Base-by-base conservation (phyloP, 2,329 filamentous ascomycete species). In the Boeremia exigua region DNA sequence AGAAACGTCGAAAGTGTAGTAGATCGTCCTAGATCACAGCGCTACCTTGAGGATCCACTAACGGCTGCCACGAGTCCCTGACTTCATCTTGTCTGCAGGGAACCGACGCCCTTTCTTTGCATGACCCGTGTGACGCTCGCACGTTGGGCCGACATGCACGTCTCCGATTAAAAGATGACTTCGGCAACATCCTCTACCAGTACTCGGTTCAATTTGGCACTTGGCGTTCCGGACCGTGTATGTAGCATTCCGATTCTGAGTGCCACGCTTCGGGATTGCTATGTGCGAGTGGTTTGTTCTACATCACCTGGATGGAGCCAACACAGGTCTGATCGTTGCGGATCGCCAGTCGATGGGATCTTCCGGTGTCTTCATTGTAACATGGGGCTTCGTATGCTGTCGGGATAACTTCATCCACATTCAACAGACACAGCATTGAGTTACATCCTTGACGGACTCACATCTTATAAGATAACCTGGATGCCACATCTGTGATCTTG, bases 131-230 rank as follows among this genome's bases (percentile, higher is more conserved):
- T 23, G 36, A 39, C 23, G 8, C 10, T 15, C 9, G 30, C 44
- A 49, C 46, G 34, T 49, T 49, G 23, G 40, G 46, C 34, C 15
- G 15, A 40, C 14, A 38, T 54, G 28, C 39, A 23, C 27, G 5
- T 30, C 32, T 11, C 12, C 10, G 28, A 8, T 34, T 29, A n/a
- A 23, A n/a, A 45, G 2, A 34, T 12, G 15, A 7, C 17, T 34
- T 25, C 37, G 33, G 10, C 39, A 48, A 30, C 14, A 14, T 37
- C 4, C 25, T 2, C 27, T 44, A 11, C 33, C 33, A 39, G 8
- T 45, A n/a, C 39, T 34, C 12, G 11, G 6, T 10, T 14, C 19
- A 5, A 9, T 33, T 25, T 17, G 7, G n/a, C n/a, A 12, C 15
- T 12, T 15, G 10, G 28, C 27, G 5, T 27, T 33, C 19, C 27